These are phyloP conservation scores for Gnomoniopsis smithogilvyi DNA, from an alignment of 2,329 filamentous ascomycete genomes.

Conservation along the genomic window DNA sequence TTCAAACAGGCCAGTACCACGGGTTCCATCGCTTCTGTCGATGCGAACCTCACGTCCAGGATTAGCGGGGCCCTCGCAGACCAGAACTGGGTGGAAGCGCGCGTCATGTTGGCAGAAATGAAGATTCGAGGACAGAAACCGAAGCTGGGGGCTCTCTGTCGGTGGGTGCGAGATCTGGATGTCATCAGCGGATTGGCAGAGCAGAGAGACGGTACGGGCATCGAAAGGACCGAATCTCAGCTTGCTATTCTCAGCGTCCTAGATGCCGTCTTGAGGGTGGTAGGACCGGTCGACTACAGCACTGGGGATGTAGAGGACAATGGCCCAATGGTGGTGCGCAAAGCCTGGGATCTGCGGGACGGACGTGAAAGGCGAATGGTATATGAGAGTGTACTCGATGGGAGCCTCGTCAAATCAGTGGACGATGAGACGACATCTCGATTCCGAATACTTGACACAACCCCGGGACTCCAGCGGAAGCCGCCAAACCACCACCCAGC, in stretches of 20 bases:
- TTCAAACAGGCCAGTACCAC: conserved; percentile 68
- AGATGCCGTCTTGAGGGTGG: conserved; percentile 62
- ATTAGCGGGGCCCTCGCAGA: conserved; percentile 65
- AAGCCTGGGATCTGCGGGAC: conserved; percentile 57
- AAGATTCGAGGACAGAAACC: conserved; percentile 61
- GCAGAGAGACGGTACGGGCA: conserved; percentile 39
- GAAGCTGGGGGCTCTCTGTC: conserved; percentile 65
- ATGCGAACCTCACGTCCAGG: conserved; percentile 62
- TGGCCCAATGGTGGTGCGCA: conserved; percentile 54
- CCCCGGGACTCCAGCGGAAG: conserved; percentile 56
- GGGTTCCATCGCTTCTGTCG: conserved; percentile 54
- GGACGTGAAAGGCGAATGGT: conserved; percentile 38
- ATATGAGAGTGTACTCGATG: conserved; percentile 57
- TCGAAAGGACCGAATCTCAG: conserved; percentile 42
- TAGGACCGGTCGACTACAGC: conserved; percentile 56
- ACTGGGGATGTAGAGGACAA: not conserved
- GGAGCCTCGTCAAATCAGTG: conserved; percentile 44
- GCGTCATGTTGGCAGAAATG: conserved; percentile 67
- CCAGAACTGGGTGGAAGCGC: conserved; percentile 62
- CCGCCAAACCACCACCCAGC: conserved; percentile 67
- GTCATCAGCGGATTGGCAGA: conserved; percentile 64
- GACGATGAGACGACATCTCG: conserved; percentile 20
- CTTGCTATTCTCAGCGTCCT: conserved; percentile 57
- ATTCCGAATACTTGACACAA: conserved; percentile 61
- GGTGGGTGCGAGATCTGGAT: conserved; percentile 70